Percentiles rank a stretch among this genome's conserved stretches.
Evolutionary conservation across 345 rosid genomes (phyloP).

Genomic region (Raphanus raphanistrum): DNA sequence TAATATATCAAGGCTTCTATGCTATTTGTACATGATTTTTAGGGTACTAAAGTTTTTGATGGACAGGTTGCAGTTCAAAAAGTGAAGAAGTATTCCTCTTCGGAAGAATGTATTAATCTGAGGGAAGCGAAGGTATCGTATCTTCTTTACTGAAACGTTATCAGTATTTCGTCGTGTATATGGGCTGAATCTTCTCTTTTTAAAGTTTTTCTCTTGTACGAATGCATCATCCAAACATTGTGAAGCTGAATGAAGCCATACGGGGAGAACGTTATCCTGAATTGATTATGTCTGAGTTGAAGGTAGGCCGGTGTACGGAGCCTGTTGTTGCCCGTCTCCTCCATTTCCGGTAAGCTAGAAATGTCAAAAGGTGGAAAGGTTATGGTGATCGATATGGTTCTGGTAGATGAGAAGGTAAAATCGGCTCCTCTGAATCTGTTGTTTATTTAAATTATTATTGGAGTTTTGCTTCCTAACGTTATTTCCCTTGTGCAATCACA

Average conservation of each 20-base stretch:
- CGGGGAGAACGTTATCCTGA: background rate
- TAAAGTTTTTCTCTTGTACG: background rate
- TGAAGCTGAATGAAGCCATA: background rate
- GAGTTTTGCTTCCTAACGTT: too few species aligned
- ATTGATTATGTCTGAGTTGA: too few species aligned
- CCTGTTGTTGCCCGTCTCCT: too few species aligned
- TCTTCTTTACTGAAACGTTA: background rate
- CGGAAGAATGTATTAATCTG: background rate
- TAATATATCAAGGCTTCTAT: background rate
- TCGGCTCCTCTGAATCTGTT: too few species aligned
- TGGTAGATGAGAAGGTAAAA: too few species aligned
- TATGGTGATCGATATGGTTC: too few species aligned
- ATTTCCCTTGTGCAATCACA: too few species aligned
- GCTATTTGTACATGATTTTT: background rate
- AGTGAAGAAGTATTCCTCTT: background rate
- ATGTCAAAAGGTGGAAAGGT: too few species aligned
- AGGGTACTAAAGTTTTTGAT: background rate
- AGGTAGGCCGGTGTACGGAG: too few species aligned
- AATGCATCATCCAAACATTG: background rate
- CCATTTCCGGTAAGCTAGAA: too few species aligned
- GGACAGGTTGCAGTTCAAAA: too few species aligned
- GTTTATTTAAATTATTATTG: too few species aligned
- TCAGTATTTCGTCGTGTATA: background rate
- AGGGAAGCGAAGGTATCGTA: background rate
- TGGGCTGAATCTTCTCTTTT: background rate